Percentiles rank a stretch among this genome's conserved stretches.
phyloP scores from a whole-genome alignment of 176 grass and related monocot genomes.

The Saccharum spontaneum region DNA sequence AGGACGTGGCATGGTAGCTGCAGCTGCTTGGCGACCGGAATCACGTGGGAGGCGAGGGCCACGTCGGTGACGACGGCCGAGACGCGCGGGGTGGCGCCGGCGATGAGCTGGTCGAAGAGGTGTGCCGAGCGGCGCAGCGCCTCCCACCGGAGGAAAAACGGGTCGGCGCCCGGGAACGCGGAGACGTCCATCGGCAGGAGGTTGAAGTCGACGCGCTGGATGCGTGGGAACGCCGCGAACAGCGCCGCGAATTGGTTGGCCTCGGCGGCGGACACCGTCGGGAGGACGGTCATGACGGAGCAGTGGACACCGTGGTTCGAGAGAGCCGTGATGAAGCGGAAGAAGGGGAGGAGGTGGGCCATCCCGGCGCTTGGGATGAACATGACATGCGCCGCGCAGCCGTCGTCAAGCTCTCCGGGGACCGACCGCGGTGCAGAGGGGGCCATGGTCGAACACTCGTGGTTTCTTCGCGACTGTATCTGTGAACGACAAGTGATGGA shows the following conservation, averaged over 20 bases:
- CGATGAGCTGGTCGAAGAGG: slow-evolving; percentile 25
- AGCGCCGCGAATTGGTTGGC: slow-evolving; percentile 26
- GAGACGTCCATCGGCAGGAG: slow-evolving; percentile 31
- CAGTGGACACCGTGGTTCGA: slow-evolving; percentile 26
- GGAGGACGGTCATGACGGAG: slow-evolving; percentile 57
- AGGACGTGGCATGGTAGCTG: slow-evolving; percentile 50
- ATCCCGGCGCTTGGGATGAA: slow-evolving; percentile 73
- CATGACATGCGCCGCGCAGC: slow-evolving; percentile 20
- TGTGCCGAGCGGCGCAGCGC: slow-evolving; percentile 44
- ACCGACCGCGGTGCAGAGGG: not conserved
- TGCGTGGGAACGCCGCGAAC: slow-evolving; percentile 36
- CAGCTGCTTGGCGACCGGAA: slow-evolving; percentile 25
- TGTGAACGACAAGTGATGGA: no score
- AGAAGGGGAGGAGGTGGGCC: slow-evolving; percentile 60
- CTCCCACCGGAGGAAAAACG: slow-evolving; percentile 55
- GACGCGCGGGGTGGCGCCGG: slow-evolving; percentile 1
- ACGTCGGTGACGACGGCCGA: slow-evolving; percentile 54
- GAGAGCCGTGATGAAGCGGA: slow-evolving; percentile 53
- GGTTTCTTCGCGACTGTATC: not conserved
- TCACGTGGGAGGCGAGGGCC: slow-evolving; percentile 17
- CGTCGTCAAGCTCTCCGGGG: not conserved
- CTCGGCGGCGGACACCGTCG: slow-evolving; percentile 53
- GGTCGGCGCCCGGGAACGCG: slow-evolving; percentile 33
- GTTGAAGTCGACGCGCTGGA: slow-evolving; percentile 51
- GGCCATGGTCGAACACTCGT: not conserved